Percentiles rank a stretch among this genome's conserved stretches.
Evolutionary conservation across 208 protist genomes (phyloP).

Genomic region (Acanthamoeba royreba): DNA sequence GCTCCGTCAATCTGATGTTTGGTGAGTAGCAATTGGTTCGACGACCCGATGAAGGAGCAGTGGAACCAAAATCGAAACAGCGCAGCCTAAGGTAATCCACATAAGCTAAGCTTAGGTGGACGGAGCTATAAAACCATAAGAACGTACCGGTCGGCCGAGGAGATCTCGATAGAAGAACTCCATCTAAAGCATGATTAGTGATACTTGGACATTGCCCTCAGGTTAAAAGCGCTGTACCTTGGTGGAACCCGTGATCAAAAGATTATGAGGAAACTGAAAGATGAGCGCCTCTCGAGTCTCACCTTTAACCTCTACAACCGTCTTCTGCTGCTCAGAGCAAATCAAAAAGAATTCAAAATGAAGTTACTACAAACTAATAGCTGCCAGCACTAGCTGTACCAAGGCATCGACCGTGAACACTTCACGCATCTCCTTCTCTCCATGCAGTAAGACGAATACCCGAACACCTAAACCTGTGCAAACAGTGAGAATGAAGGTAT

Average conservation of each 20-base stretch:
- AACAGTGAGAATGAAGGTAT: too few species aligned
- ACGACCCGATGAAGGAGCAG: neutral
- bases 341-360: too few species aligned
- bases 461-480: neutral
- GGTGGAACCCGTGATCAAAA: neutral
- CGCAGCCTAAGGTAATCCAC: too few species aligned
- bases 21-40: neutral
- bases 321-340: constrained; percentile 1
- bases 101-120: too few species aligned
- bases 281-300: neutral
- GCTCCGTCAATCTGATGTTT: neutral
- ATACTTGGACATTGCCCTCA: too few species aligned
- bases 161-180: neutral
- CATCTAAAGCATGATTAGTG: neutral
- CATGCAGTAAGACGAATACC: neutral
- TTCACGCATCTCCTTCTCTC: neutral
- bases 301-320: neutral
- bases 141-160: neutral
- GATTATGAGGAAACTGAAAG: neutral
- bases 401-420: neutral
- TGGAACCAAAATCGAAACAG: constrained; percentile 21
- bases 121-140: too few species aligned
- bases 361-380: too few species aligned
- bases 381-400: neutral
- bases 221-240: neutral